Conservation (phyloP, 495 filamentous ascomycete genomes). For the Cenococcum geophilum region DNA sequence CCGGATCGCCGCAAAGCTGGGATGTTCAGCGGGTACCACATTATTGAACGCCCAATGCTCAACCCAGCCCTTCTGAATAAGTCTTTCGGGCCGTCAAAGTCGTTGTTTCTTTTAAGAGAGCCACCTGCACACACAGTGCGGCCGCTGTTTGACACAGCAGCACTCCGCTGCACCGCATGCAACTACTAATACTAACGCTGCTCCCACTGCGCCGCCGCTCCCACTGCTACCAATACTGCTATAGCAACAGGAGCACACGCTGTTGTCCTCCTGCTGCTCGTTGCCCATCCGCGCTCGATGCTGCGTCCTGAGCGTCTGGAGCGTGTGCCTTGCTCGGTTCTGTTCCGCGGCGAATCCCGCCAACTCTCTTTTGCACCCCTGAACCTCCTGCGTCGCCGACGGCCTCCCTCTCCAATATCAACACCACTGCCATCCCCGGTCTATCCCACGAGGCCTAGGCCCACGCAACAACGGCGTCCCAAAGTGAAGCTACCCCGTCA, state of each 20-base stretch:
- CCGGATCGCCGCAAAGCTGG: constrained; percentile 2
- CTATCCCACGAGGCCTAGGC: constrained; percentile 2
- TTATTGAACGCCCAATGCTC: constrained; percentile 4
- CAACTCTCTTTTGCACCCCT: not conserved
- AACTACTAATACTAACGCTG: too few relatives aligned
- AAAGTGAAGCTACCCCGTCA: constrained; percentile 13
- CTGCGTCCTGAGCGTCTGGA: not conserved
- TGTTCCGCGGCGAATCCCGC: constrained; percentile 6
- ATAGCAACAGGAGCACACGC: too few relatives aligned
- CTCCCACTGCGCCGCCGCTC: too few relatives aligned
- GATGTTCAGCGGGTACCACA: not conserved
- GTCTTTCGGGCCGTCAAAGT: not conserved
- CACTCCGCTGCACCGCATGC: too few relatives aligned
- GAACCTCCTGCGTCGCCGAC: not conserved
- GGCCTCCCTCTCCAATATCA: too few relatives aligned
- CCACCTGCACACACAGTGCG: not conserved
- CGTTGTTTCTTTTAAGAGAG: not conserved
- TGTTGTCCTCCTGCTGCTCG: not conserved
- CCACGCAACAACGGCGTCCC: constrained; percentile 25
- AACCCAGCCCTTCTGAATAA: not conserved
- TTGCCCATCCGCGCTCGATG: not conserved
- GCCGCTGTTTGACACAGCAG: too few relatives aligned
- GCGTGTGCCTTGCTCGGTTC: too few relatives aligned
- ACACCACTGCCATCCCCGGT: not conserved
- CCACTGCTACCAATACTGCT: too few relatives aligned